Percentiles rank a stretch among this genome's conserved stretches.
phyloP scores from a whole-genome alignment of 768 basidiomycete species.

The Lentinula sp. region DNA sequence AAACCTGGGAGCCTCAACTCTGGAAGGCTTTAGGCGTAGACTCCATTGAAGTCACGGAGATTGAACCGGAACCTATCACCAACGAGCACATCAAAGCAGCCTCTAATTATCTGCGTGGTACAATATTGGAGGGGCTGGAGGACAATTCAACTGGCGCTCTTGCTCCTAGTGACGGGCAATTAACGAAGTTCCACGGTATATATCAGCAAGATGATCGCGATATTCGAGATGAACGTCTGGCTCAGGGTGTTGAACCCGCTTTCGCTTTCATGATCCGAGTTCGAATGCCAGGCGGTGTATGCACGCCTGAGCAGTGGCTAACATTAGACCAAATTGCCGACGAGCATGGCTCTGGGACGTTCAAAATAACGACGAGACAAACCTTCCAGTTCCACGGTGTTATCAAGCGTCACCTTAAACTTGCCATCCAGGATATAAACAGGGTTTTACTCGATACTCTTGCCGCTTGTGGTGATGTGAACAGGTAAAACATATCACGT shows the following conservation, averaged over 20 bases:
- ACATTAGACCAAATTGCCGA: constrained; percentile 96
- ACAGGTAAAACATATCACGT: constrained; percentile 47
- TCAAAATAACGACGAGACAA: constrained; percentile 96
- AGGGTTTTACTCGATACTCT: constrained; percentile 86
- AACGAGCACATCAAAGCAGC: constrained; percentile 99
- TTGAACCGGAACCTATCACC: constrained; percentile 94
- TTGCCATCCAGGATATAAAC: constrained; percentile 96
- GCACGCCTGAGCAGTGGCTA: constrained; percentile 87
- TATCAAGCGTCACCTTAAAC: constrained; percentile 94
- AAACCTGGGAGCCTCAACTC: constrained; percentile 84
- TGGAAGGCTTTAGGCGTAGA: constrained; percentile 97
- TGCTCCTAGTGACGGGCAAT: constrained; percentile 82
- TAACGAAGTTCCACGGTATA: constrained; percentile 97
- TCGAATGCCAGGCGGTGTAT: constrained; percentile 94
- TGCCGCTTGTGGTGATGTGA: constrained; percentile 98
- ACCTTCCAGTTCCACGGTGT: constrained; percentile 99
- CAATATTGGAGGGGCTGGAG: constrained; percentile 85
- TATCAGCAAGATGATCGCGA: constrained; percentile 98
- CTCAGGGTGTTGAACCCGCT: constrained; percentile 90
- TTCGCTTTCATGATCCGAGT: constrained; percentile 99
- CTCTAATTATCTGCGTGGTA: constrained; percentile 88
- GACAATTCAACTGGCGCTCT: constrained; percentile 89
- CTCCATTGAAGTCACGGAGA: constrained; percentile 78
- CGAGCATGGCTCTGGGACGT: constrained; percentile 87
- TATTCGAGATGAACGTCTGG: constrained; percentile 93